Percentiles rank a stretch among this genome's conserved stretches.
These are phyloP conservation scores for Clavispora vitiphila DNA, from an alignment of 805 yeast species.

Conservation along the genomic window DNA sequence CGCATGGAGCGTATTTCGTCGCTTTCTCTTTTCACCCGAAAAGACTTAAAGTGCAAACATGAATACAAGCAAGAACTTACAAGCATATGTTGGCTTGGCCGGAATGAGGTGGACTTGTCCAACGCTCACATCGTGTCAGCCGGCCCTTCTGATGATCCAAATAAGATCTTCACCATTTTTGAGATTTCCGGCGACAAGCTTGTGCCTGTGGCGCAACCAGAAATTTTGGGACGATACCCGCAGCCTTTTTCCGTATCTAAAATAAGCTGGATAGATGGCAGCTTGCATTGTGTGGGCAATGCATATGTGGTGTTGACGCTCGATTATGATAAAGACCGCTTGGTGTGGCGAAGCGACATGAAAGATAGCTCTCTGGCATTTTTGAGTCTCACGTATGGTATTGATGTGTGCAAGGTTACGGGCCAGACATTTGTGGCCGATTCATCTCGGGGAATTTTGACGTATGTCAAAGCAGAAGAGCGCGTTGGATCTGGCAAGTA, in stretches of 20 bases:
- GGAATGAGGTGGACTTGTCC: not conserved
- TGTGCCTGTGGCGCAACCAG: not conserved
- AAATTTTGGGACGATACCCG: not conserved
- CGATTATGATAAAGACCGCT: not conserved
- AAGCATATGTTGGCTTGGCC: not conserved
- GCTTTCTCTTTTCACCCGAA: not conserved
- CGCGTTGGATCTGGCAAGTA: not conserved
- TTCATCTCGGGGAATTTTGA: conserved; percentile 6
- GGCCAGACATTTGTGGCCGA: conserved; percentile 7
- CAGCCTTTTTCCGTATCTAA: not conserved
- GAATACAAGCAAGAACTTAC: not conserved
- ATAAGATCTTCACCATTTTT: not conserved
- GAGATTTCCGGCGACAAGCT: not conserved
- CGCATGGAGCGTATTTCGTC: not conserved
- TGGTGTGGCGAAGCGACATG: not conserved
- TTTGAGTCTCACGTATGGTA: conserved; percentile 7
- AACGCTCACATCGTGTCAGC: not conserved
- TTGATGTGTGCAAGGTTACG: conserved; percentile 8
- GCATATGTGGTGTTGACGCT: not conserved
- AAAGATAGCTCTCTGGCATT: not conserved
- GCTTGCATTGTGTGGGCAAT: not conserved
- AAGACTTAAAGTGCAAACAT: not conserved
- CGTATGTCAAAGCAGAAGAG: conserved; percentile 1
- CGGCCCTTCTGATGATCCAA: not conserved
- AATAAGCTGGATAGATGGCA: not conserved